A percentile compares a stretch with the other conserved stretches of the same genome.
Evolutionary conservation across 768 basidiomycete genomes (phyloP).

Genomic region (Zangia roseola): DNA sequence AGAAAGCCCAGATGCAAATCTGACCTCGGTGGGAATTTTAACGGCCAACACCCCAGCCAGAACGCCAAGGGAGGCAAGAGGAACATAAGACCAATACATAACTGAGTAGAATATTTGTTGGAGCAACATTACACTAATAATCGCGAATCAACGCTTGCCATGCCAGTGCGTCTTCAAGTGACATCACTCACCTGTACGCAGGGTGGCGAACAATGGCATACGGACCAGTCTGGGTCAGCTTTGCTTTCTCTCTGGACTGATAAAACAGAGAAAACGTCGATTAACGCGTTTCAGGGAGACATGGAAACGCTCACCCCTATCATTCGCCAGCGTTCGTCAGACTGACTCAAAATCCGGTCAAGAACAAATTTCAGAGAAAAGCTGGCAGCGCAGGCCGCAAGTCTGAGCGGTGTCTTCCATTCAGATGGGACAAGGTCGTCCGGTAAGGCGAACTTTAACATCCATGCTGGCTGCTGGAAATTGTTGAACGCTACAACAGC

Average conservation of each 20-base stretch:
- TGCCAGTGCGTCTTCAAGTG: neutral
- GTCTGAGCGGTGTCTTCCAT: slow-evolving; percentile 23
- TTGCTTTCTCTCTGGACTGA: slow-evolving; percentile 32
- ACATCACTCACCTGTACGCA: slow-evolving; percentile 29
- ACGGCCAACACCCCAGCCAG: slow-evolving; percentile 25
- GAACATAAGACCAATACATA: slow-evolving; percentile 37
- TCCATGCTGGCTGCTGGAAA: slow-evolving; percentile 38
- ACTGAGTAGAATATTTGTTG: slow-evolving; percentile 25
- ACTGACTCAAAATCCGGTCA: slow-evolving; percentile 9
- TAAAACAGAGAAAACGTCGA: neutral
- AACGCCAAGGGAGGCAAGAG: slow-evolving; percentile 27
- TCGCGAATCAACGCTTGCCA: neutral
- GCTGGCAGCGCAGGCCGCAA: slow-evolving; percentile 28
- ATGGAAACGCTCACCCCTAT: slow-evolving; percentile 28
- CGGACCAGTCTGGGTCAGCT: slow-evolving; percentile 30
- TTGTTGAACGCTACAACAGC: slow-evolving; percentile 26
- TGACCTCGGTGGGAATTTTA: slow-evolving; percentile 37
- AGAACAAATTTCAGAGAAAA: slow-evolving; percentile 17
- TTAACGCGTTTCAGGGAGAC: neutral
- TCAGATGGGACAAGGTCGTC: slow-evolving; percentile 20
- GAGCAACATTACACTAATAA: slow-evolving; percentile 21
- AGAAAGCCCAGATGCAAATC: neutral
- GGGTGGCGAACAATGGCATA: slow-evolving; percentile 40
- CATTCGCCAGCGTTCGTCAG: slow-evolving; percentile 31
- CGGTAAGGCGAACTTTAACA: slow-evolving; percentile 27